Evolutionary conservation across 2,329 filamentous ascomycete species (phyloP).

Genomic region (Bipolaris bicolor): DNA sequence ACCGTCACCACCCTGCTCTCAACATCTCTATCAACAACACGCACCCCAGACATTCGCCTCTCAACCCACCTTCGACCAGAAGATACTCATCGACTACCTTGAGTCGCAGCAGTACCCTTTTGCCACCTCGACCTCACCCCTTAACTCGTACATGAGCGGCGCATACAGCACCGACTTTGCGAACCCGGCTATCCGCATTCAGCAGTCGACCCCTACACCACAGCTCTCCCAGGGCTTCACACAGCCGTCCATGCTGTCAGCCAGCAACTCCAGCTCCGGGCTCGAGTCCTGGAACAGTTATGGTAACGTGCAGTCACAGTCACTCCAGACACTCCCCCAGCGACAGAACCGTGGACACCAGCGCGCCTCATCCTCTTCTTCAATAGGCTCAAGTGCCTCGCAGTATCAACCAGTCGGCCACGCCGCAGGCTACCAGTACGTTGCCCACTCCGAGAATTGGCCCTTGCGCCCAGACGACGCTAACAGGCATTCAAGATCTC

Average conservation of each 20-base stretch:
- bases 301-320: constrained; percentile 42
- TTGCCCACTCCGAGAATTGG: constrained; percentile 54
- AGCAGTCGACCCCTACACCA: constrained; percentile 50
- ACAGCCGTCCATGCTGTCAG: constrained; percentile 41
- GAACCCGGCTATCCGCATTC: constrained; percentile 49
- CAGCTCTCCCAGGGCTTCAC: constrained; percentile 38
- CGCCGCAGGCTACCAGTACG: constrained; percentile 48
- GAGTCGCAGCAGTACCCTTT: constrained; percentile 44
- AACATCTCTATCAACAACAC: constrained; percentile 39
- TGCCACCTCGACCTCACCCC: constrained; percentile 20
- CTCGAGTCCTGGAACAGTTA: constrained; percentile 44
- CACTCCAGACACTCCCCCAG: constrained; percentile 42
- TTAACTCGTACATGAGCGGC: constrained; percentile 43
- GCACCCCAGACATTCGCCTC: constrained; percentile 33
- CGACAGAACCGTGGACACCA: constrained; percentile 43
- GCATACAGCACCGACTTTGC: constrained; percentile 41
- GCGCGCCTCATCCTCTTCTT: constrained; percentile 49
- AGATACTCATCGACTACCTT: constrained; percentile 48
- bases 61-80: constrained; percentile 40
- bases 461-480: constrained; percentile 46
- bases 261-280: constrained; percentile 31
- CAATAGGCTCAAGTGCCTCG: constrained; percentile 46
- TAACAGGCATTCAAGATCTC: constrained; percentile 50
- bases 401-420: constrained; percentile 42
- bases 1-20: constrained; percentile 40